Evolutionary conservation across 2,329 filamentous ascomycete genomes (phyloP), one percentile per base, ranked within the genome.

Genomic region (Mycosphaerella arachidis): DNA sequence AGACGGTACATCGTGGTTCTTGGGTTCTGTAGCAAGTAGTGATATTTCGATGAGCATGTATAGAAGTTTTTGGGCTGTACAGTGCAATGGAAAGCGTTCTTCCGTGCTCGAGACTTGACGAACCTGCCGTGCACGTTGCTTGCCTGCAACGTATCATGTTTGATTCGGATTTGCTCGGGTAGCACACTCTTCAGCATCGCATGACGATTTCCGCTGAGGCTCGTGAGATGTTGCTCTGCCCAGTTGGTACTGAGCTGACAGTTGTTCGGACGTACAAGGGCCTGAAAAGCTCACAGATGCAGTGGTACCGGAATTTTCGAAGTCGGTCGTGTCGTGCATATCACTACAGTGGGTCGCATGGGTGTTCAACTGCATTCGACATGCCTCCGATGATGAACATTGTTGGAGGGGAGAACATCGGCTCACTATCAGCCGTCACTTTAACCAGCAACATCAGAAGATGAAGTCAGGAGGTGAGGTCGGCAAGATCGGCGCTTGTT

Each of bases 391-490:
- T n/a, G n/a, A n/a, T n/a, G n/a, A n/a, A n/a, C n/a, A n/a, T n/a
- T n/a, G n/a, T n/a, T n/a, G n/a, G n/a, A n/a, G n/a, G n/a, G n/a
- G n/a, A n/a, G n/a, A n/a, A n/a, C n/a, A n/a, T n/a, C n/a, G n/a
- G n/a, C n/a, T n/a, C n/a, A n/a, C n/a, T n/a, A n/a, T n/a, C n/a
- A n/a, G n/a, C n/a, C n/a, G n/a, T n/a, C n/a, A n/a, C n/a, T n/a
- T n/a, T n/a, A n/a, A n/a, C n/a, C n/a, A n/a, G n/a, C n/a, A n/a
- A n/a, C n/a, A n/a, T n/a, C n/a, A n/a, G 48, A 8, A 9, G 30
- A 52, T 27, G n/a, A 31, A 46, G 53, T 7, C 20, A 30, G 18
- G 54, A 56, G 30, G 54, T 56, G 54, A 56, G 54, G 54, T 50
- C 46, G 27, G 43, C n/a, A 48, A 51, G 46, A 31, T 50, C 18